A percentile compares a stretch with the other conserved stretches of the same genome.
Evolutionary conservation across 169 alveolate genomes (phyloP).

Genomic region (Plasmodium gaboni): DNA sequence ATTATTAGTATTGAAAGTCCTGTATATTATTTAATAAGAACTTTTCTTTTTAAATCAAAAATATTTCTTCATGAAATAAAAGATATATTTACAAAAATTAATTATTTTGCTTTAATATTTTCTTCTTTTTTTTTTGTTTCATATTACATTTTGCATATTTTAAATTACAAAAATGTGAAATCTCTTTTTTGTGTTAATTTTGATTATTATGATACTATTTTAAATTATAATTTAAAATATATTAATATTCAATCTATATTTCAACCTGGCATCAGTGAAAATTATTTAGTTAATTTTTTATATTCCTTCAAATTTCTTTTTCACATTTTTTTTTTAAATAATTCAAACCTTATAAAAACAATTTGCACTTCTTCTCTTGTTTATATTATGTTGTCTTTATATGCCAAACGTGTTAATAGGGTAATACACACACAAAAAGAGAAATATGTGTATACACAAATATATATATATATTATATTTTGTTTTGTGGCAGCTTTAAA

Average conservation of each 20-base stretch:
- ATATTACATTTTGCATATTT: slow-evolving; percentile 31
- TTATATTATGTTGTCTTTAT: slow-evolving; percentile 32
- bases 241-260: slow-evolving; percentile 18
- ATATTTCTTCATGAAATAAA: slow-evolving; percentile 55
- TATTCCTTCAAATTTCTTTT: slow-evolving; percentile 50
- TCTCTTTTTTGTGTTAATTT: slow-evolving; percentile 57
- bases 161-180: slow-evolving; percentile 33
- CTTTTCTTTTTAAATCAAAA: slow-evolving; percentile 26
- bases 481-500: background rate
- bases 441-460: slow-evolving; percentile 4
- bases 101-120: slow-evolving; percentile 55
- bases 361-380: slow-evolving; percentile 28
- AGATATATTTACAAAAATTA: slow-evolving; percentile 62
- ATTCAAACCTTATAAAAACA: slow-evolving; percentile 25
- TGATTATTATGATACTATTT: slow-evolving; percentile 35
- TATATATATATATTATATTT: background rate
- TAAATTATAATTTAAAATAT: slow-evolving; percentile 29
- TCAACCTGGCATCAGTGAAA: slow-evolving; percentile 63
- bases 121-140: slow-evolving; percentile 67
- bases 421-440: slow-evolving; percentile 19
- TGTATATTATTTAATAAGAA: slow-evolving; percentile 29
- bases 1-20: slow-evolving; percentile 54
- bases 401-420: slow-evolving; percentile 63
- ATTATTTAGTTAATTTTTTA: slow-evolving; percentile 54
- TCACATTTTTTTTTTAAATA: slow-evolving; percentile 64